These are phyloP conservation scores for Ilyonectria destructans DNA, from an alignment of 2,329 filamentous ascomycete species.

Conservation along the genomic window DNA sequence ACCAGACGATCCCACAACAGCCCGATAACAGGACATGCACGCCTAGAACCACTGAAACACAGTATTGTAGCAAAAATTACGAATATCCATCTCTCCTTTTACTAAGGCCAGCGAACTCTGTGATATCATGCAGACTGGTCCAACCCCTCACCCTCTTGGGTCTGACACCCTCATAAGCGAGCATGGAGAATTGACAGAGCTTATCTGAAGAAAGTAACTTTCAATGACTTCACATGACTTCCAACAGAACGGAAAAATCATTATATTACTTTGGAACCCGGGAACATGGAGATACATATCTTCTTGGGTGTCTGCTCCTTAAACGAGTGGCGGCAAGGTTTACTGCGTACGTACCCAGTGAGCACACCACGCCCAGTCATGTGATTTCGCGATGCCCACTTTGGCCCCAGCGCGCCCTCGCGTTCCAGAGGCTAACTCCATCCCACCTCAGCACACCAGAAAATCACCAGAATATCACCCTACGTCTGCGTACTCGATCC, in stretches of 20 bases:
- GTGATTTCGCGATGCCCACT: constrained; percentile 52
- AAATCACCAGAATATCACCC: constrained; percentile 8
- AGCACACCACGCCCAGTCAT: constrained; percentile 36
- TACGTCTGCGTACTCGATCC: not conserved
- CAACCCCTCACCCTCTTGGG: not conserved
- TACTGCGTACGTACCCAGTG: too few relatives aligned
- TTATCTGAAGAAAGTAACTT: not conserved
- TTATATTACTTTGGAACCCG: too few relatives aligned
- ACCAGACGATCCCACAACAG: not conserved
- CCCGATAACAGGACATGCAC: not conserved
- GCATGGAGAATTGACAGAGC: too few relatives aligned
- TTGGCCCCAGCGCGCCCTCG: constrained; percentile 39
- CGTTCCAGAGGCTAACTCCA: constrained; percentile 37
- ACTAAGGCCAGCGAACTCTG: not conserved
- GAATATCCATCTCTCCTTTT: not conserved
- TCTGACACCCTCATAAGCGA: not conserved
- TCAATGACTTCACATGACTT: too few relatives aligned
- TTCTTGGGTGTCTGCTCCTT: not conserved
- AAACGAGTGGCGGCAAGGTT: not conserved
- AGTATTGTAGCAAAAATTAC: not conserved
- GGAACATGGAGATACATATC: not conserved
- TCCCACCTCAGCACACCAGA: constrained; percentile 30
- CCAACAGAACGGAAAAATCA: too few relatives aligned
- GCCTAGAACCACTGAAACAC: not conserved
- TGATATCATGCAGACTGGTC: not conserved